Conservation (phyloP, 2,329 filamentous ascomycete genomes). For the Trichoderma lentiforme region DNA sequence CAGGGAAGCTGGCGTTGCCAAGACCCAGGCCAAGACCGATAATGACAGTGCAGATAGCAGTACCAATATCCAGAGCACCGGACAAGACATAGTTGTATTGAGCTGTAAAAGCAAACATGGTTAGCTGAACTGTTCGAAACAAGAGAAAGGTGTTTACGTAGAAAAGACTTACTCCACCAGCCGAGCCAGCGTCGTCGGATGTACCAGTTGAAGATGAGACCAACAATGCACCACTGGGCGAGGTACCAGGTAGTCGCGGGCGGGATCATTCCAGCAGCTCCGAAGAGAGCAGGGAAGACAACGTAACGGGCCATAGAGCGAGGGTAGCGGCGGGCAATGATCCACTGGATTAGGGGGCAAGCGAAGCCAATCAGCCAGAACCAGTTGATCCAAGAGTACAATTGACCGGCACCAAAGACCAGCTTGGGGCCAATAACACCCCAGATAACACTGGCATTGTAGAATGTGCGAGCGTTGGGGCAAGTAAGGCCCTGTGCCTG, state of each 20-base stretch:
- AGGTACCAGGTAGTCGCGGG: conserved; percentile 56
- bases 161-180: conserved; percentile 50
- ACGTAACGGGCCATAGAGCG: conserved; percentile 46
- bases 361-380: conserved; percentile 54
- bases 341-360: conserved; percentile 47
- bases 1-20: conserved; percentile 42
- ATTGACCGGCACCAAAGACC: conserved; percentile 36
- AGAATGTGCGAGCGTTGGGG: conserved; percentile 57
- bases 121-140: background rate
- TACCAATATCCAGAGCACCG: conserved; percentile 56
- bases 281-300: conserved; percentile 53
- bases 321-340: conserved; percentile 46
- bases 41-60: conserved; percentile 54
- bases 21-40: conserved; percentile 47
- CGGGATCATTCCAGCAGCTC: conserved; percentile 47
- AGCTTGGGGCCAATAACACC: conserved; percentile 50
- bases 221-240: conserved; percentile 53
- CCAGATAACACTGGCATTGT: conserved; percentile 59
- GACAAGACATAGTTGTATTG: conserved; percentile 58
- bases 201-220: conserved; percentile 53
- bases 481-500: conserved; percentile 54
- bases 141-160: background rate
- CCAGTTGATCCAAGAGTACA: conserved; percentile 49
- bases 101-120: conserved; percentile 4
- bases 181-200: conserved; percentile 48